Conservation (phyloP, 2,329 filamentous ascomycete species). For the Rhytidhysteron rufulum region DNA sequence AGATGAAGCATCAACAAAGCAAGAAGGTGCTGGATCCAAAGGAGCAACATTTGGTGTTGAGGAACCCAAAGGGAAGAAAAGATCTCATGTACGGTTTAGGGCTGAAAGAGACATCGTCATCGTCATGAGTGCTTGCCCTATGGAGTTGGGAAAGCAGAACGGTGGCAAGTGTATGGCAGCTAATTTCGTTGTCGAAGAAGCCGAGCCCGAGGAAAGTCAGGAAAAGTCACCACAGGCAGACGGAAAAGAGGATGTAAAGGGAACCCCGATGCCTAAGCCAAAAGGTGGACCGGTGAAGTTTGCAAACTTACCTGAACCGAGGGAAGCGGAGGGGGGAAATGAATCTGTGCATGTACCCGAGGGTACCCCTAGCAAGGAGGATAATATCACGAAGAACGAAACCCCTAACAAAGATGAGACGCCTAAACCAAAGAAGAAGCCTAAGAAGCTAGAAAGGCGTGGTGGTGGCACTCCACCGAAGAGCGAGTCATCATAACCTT, state of each 20-base stretch:
- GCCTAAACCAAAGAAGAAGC: slow-evolving; percentile 4
- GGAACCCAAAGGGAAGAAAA: slow-evolving; percentile 32
- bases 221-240: slow-evolving; percentile 5
- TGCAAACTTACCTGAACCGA: slow-evolving; percentile 7
- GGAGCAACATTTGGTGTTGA: slow-evolving; percentile 24
- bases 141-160: slow-evolving; percentile 34
- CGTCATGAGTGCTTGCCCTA: slow-evolving; percentile 36
- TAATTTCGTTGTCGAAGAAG: slow-evolving; percentile 36
- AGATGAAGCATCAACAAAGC: slow-evolving; percentile 8
- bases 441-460: slow-evolving; percentile 5
- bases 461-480: not conserved
- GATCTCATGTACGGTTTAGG: slow-evolving; percentile 29
- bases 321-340: not conserved
- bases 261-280: slow-evolving; percentile 9
- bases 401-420: too few species aligned
- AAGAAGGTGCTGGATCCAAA: slow-evolving; percentile 22
- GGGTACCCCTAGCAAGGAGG: too few species aligned
- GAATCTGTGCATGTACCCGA: not conserved
- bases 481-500: not conserved
- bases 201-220: slow-evolving; percentile 16
- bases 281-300: slow-evolving; percentile 14
- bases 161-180: slow-evolving; percentile 36
- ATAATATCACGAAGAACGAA: too few species aligned
- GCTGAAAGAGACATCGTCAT: slow-evolving; percentile 35
- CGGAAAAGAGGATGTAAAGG: not conserved